A percentile compares a stretch with the other conserved stretches of the same genome.
These are phyloP conservation scores for Parasitella parasitica DNA, from an alignment of 371 early-diverging fungal genomes.

Conservation along the genomic window DNA sequence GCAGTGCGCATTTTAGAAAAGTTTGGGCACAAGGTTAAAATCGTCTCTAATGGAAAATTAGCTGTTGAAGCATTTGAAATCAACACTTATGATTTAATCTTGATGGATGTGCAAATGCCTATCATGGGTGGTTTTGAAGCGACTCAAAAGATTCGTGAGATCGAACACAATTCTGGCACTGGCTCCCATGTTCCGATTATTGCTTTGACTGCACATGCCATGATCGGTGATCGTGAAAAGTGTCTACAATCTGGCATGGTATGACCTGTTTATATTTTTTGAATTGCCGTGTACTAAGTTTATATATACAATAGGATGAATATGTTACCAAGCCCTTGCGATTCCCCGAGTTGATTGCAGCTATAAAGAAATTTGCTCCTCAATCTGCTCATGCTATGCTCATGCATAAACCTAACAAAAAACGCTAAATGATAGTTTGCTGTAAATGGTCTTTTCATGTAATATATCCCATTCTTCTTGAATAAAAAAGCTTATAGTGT, in stretches of 20 bases:
- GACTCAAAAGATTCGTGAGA: constrained; percentile 69
- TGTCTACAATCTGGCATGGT: constrained; percentile 77
- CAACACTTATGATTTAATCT: constrained; percentile 63
- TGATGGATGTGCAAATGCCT: constrained; percentile 83
- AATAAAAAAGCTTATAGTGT: no score
- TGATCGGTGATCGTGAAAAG: constrained; percentile 79
- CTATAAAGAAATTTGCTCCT: constrained; percentile 61
- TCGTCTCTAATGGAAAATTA: constrained; percentile 73
- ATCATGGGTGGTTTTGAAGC: constrained; percentile 81
- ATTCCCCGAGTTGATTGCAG: constrained; percentile 60
- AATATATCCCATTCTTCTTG: no score
- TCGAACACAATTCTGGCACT: constrained; percentile 49
- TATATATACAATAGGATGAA: constrained; percentile 49
- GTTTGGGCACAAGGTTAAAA: constrained; percentile 69
- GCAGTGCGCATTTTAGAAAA: constrained; percentile 75
- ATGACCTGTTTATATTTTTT: not conserved
- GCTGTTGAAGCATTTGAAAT: constrained; percentile 71
- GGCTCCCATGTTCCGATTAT: constrained; percentile 67
- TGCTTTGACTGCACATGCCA: constrained; percentile 79
- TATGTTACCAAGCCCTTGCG: constrained; percentile 75
- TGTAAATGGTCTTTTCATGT: no score
- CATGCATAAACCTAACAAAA: constrained; percentile 9
- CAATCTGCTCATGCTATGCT: constrained; percentile 24
- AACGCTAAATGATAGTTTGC: not conserved
- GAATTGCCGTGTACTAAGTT: not conserved